Evolutionary conservation across 2,329 filamentous ascomycete genomes (phyloP), one percentile per base, ranked within the genome.

Genomic region (Clarireedia monteithiana): DNA sequence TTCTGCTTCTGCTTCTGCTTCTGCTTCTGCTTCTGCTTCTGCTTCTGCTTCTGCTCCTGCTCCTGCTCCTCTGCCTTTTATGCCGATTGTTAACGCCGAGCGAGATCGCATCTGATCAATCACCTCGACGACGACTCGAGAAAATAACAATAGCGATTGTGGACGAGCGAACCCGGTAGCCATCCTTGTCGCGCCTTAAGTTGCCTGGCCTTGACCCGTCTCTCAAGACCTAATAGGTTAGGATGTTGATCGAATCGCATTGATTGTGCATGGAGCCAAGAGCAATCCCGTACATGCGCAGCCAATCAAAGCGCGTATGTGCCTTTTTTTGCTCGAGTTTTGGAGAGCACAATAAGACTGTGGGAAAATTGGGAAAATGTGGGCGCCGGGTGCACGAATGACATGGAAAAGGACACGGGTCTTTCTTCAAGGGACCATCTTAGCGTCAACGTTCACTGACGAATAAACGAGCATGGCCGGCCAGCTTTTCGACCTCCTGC

Each of bases 271-370:
- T 53, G 17, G 26, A 44, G 51, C 51, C 39, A 39, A 53, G 44
- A 53, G 48, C 48, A 30, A 53, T 39, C 50, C 51, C 42, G 44
- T 53, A 17, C 42, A 12, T n/a, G 40, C 20, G 15, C 20, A 30
- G 27, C 51, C 51, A 48, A 34, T 48, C 39, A 53, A 20, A 34
- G 51, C 51, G 51, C 40, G 47, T 53, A 53, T 17, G 51, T 53
- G 40, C 51, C 51, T 53, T 53, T 42, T 42, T 42, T 34, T 10
- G 30, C 30, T 9, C 10, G 30, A 9, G 12, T 4, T 34, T 34
- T 20, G 20, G 20, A 20, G 30, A 34, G 30, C 1, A 34, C 27
- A 48, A 17, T 27, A 14, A 10, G 23, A 39, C 46, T 38, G 23
- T 39, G 44, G 30, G 46, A 23, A 23, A 39, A 39, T 14, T 30